A percentile compares a stretch with the other conserved stretches of the same genome.
Evolutionary conservation across 140 eudicot species (phyloP).

Genomic region (Oenanthe javanica): DNA sequence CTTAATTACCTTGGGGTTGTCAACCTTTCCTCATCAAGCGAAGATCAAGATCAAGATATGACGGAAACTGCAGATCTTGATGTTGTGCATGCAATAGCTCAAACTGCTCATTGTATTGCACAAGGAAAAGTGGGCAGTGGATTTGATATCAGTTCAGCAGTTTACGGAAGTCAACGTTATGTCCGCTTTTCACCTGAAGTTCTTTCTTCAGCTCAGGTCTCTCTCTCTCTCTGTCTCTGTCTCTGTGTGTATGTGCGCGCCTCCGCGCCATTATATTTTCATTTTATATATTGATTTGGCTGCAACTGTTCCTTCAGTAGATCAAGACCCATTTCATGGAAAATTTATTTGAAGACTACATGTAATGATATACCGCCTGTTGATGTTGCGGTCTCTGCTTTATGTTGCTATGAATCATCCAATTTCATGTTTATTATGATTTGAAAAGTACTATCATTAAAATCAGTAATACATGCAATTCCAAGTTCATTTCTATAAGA

Average conservation of each 20-base stretch:
- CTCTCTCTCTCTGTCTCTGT: constrained; percentile 1
- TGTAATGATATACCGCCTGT: background rate
- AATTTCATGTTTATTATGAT: background rate
- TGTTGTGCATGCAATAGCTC: constrained; percentile 76
- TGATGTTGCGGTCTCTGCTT: background rate
- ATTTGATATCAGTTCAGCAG: constrained; percentile 91
- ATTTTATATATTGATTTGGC: background rate
- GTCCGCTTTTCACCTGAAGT: constrained; percentile 88
- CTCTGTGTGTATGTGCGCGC: too few species aligned
- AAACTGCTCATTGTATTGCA: constrained; percentile 90
- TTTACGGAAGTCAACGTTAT: constrained; percentile 94
- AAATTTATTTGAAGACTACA: background rate
- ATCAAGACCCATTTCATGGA: background rate
- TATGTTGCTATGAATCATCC: background rate
- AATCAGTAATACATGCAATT: background rate
- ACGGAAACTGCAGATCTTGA: constrained; percentile 35
- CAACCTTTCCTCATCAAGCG: constrained; percentile 33
- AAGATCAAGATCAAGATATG: constrained; percentile 35
- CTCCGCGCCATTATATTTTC: too few species aligned
- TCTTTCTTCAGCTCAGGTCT: constrained; percentile 89
- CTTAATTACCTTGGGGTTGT: constrained; percentile 84
- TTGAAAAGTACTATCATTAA: background rate
- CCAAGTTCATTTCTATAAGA: background rate
- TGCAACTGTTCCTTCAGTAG: background rate
- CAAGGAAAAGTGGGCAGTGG: constrained; percentile 99